Base-by-base conservation (phyloP, 2,329 filamentous ascomycete genomes). In the Gaeumannomyces tritici region DNA sequence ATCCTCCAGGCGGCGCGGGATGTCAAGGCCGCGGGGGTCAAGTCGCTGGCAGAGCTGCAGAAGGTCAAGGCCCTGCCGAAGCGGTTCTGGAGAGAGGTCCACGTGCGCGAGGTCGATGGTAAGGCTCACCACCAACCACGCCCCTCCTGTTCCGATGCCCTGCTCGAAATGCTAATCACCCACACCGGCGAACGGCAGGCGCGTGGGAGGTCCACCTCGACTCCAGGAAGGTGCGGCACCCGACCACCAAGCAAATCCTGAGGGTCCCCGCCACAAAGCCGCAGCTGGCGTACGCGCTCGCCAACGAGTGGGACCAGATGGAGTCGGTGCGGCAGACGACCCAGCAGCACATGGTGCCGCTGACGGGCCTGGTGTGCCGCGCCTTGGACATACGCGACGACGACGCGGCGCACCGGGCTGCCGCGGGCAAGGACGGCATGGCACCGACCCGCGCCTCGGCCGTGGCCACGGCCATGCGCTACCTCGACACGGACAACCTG, bases 251-350 rank as follows among this genome's bases (percentile, higher is more conserved):
- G 71, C 72, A 83, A 55, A 79, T 91, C 66, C 79, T 99, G 68
- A 84, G 82, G 1, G 70, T 98, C 31, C 93, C 95, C 0, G 69
- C 77, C 1, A 83, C 82, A 63, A 98, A 97, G 77, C 87, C 86
- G 35, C 84, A 91, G 70, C 88, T 98, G 54, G 93, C 93, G 28
- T 82, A 87, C 57, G 90, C 91, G 63, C 87, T 99, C 65, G 95
- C 93, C 3, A 77, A 96, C 57, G 95, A 99, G 79, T 99, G 95
- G 95, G 93, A 97, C 73, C 80, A 89, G 59, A 83, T 99, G 64
- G 83, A 87, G 28, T 90, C 89, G 18, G 86, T 89, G 3, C 88
- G 93, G 71, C 91, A 98, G 75, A 91, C 92, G 0, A 83, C 93
- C 54, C 90, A 89, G 73, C 85, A 90, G 64, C 91, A 98, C 76